A percentile compares a stretch with the other conserved stretches of the same genome.
phyloP scores from a whole-genome alignment of 208 protist genomes.

The Trypanosoma cruzi region DNA sequence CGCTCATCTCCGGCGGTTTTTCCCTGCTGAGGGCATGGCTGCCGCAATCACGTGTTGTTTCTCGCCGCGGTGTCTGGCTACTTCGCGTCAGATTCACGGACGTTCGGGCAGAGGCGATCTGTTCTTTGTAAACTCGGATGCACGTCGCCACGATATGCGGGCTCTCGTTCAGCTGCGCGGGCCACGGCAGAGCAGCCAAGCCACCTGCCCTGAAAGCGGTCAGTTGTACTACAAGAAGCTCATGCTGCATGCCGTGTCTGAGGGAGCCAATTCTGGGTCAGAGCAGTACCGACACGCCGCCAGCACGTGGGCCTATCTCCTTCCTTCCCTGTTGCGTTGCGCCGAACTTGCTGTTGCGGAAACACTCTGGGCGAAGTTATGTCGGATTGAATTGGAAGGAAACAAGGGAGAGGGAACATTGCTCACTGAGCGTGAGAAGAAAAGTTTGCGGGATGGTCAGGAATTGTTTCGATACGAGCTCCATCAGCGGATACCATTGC shows the following conservation, averaged over 20 bases:
- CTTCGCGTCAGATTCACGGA: constrained; percentile 28
- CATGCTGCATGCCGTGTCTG: constrained; percentile 36
- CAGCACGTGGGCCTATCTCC: constrained; percentile 65
- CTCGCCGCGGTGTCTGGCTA: neutral
- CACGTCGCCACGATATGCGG: constrained; percentile 18
- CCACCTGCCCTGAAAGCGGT: constrained; percentile 55
- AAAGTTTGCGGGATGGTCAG: constrained; percentile 39
- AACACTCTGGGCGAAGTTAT: constrained; percentile 38
- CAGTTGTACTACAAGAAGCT: constrained; percentile 71
- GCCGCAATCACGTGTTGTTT: neutral
- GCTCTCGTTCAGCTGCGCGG: constrained; percentile 39
- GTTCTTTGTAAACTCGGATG: constrained; percentile 35
- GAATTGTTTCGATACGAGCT: constrained; percentile 74
- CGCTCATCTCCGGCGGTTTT: neutral
- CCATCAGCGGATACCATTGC: constrained; percentile 60
- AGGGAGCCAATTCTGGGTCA: constrained; percentile 28
- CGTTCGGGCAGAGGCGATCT: constrained; percentile 65
- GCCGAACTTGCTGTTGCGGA: constrained; percentile 32
- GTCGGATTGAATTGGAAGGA: neutral
- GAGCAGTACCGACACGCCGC: constrained; percentile 32
- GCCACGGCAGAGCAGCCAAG: constrained; percentile 53
- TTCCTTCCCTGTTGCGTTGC: constrained; percentile 38
- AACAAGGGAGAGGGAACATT: neutral
- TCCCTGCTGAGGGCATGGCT: neutral
- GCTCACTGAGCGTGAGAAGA: constrained; percentile 29